These are phyloP conservation scores for Candida awuae DNA, from an alignment of 805 yeast species.

Conservation along the genomic window DNA sequence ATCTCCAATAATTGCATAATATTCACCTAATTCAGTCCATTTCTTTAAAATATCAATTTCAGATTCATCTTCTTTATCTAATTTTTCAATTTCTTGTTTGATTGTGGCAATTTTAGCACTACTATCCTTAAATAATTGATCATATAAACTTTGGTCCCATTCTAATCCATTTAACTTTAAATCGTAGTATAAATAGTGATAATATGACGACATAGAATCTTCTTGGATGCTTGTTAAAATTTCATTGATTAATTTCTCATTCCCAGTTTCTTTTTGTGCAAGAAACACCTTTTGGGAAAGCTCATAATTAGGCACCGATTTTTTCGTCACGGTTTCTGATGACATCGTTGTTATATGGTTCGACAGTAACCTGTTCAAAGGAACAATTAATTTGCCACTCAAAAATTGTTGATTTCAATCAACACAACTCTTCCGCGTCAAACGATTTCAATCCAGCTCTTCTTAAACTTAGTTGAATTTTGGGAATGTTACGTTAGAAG, in stretches of 20 bases:
- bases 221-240: slow-evolving; percentile 47
- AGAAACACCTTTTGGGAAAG: slow-evolving; percentile 76
- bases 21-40: slow-evolving; percentile 78
- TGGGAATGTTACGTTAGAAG: no score
- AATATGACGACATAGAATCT: slow-evolving; percentile 75
- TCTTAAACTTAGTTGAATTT: no score
- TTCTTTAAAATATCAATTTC: slow-evolving; percentile 73
- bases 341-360: neutral
- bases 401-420: neutral
- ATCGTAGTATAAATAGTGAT: slow-evolving; percentile 53
- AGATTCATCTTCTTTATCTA: slow-evolving; percentile 71
- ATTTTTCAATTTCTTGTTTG: slow-evolving; percentile 45
- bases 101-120: slow-evolving; percentile 44
- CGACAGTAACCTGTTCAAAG: neutral
- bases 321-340: slow-evolving; percentile 7
- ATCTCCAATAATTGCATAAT: slow-evolving; percentile 81
- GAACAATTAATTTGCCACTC: neutral
- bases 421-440: no score
- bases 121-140: slow-evolving; percentile 44
- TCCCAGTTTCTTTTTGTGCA: slow-evolving; percentile 29
- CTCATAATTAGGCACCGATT: slow-evolving; percentile 67
- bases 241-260: slow-evolving; percentile 32
- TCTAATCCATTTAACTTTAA: slow-evolving; percentile 32
- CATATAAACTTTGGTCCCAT: slow-evolving; percentile 56
- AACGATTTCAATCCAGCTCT: no score